Conservation (phyloP, 2,329 filamentous ascomycete genomes). For the Cladosporium austrohemisphaericum region DNA sequence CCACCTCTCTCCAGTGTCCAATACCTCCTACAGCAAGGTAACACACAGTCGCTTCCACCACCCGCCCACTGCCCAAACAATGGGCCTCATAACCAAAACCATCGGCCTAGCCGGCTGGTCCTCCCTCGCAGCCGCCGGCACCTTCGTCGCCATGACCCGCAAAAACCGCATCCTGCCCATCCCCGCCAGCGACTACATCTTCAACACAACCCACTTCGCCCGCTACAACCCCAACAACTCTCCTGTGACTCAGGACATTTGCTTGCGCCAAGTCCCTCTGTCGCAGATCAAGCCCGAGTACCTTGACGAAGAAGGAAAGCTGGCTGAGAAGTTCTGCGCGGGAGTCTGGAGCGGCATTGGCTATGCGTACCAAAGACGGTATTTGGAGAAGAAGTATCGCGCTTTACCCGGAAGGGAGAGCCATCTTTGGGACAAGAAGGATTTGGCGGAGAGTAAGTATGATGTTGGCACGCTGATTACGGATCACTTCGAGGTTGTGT, state of each 20-base stretch:
- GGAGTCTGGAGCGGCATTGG: slow-evolving; percentile 59
- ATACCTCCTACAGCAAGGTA: too few relatives aligned
- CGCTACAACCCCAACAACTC: slow-evolving; percentile 62
- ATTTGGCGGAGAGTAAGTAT: slow-evolving; percentile 56
- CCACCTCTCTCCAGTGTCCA: too few relatives aligned
- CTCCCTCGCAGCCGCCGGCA: slow-evolving; percentile 45
- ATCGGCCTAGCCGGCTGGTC: slow-evolving; percentile 32
- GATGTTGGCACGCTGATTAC: slow-evolving; percentile 61
- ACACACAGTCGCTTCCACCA: not conserved
- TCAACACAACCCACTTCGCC: slow-evolving; percentile 54
- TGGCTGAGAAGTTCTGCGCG: slow-evolving; percentile 63
- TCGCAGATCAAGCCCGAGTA: slow-evolving; percentile 62
- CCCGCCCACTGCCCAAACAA: slow-evolving; percentile 16
- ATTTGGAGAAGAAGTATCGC: slow-evolving; percentile 58
- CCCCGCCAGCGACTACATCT: slow-evolving; percentile 59
- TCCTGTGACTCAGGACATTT: slow-evolving; percentile 61
- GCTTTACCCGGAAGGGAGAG: slow-evolving; percentile 51
- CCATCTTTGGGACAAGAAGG: slow-evolving; percentile 59
- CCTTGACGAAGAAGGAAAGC: slow-evolving; percentile 56
- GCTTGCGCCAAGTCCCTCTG: slow-evolving; percentile 60
- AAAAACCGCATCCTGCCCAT: slow-evolving; percentile 57
- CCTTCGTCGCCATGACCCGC: slow-evolving; percentile 52
- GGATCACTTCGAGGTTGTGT: slow-evolving; percentile 69
- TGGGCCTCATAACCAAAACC: slow-evolving; percentile 32
- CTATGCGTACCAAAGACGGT: slow-evolving; percentile 57